Evolutionary conservation across 371 early-diverging fungal species (phyloP).

Genomic region (Mucor plumbeus): DNA sequence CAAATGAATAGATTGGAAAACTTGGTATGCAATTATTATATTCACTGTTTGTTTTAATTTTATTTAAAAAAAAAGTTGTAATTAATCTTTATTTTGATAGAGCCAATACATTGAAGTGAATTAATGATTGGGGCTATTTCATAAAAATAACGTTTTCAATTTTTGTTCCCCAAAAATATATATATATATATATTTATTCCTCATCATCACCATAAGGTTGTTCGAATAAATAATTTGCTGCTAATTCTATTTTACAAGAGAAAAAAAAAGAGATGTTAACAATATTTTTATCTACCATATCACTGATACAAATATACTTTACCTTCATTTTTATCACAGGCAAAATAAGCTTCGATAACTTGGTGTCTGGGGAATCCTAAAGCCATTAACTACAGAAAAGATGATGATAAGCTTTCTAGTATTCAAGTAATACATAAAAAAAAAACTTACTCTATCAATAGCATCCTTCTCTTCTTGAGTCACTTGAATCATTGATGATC

Average conservation of each 20-base stretch:
- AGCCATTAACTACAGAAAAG: conserved; percentile 68
- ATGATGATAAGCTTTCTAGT: neutral
- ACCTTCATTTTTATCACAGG: conserved; percentile 96
- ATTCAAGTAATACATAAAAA: no score
- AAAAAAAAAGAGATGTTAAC: no score
- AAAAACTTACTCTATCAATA: conserved; percentile 78
- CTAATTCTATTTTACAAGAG: conserved; percentile 63
- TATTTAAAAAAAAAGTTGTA: no score
- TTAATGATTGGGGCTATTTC: neutral
- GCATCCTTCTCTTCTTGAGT: conserved; percentile 92
- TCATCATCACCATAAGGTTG: conserved; percentile 37
- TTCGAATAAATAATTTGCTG: conserved; percentile 75
- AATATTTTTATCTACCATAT: no score
- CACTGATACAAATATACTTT: conserved; percentile 2
- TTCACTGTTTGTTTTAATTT: no score
- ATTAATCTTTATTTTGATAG: no score
- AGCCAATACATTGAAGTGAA: neutral
- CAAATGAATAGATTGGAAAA: no score
- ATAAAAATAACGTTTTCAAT: neutral
- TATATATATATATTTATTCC: neutral
- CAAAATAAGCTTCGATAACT: conserved; percentile 94
- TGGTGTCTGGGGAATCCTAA: conserved; percentile 85
- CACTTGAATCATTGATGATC: conserved; percentile 74
- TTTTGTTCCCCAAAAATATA: neutral
- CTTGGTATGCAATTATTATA: no score